Evolutionary conservation across 177 flowering plant genomes (phyloP), one percentile per base, ranked within the genome.

Genomic region (Vitis hybrid): DNA sequence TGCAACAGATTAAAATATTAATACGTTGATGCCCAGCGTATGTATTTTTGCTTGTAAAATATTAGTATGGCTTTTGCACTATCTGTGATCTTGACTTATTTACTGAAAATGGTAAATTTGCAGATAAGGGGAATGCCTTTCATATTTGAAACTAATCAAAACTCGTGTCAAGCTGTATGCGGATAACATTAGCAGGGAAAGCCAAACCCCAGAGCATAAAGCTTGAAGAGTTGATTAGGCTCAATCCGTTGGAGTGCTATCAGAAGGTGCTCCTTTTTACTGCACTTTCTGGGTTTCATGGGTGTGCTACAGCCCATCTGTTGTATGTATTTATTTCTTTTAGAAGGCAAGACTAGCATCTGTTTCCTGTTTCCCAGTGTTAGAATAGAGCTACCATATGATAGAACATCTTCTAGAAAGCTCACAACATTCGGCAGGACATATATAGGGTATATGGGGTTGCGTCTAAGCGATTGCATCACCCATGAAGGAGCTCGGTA

Each of bases 121-220:
- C 97, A 92, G 97, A 83, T 90, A 52, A 77, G 83, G 56, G 88
- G 84, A 70, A 75, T 86, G 82, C 68, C 89, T 7, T 86, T 87
- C 79, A 70, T 89, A 52, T 92, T 92, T 68, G 97, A 90, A 83
- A 67, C 73, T 18, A 89, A 81, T 77, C 81, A 76, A 72, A 6
- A 78, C 60, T 24, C 62, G 76, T 49, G 78, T 82, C 64, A 84
- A 77, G 81, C 82, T 68, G 69, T 81, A 80, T 64, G 15, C 82
- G 66, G 71, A 81, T 35, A 70, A 64, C 64, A 68, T 72, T 17
- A 56, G 18, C 9, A 52, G 64, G 55, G 69, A 64, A 60, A 61
- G 70, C 56, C 64, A 69, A 68, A 67, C 24, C 62, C 60, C 46
- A 65, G 46, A 72, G 56, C 74, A 27, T 40, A 35, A 18, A 69